Evolutionary conservation across 1,284 basidiomycete genomes (phyloP).

Genomic region (Caloboletus firmus): DNA sequence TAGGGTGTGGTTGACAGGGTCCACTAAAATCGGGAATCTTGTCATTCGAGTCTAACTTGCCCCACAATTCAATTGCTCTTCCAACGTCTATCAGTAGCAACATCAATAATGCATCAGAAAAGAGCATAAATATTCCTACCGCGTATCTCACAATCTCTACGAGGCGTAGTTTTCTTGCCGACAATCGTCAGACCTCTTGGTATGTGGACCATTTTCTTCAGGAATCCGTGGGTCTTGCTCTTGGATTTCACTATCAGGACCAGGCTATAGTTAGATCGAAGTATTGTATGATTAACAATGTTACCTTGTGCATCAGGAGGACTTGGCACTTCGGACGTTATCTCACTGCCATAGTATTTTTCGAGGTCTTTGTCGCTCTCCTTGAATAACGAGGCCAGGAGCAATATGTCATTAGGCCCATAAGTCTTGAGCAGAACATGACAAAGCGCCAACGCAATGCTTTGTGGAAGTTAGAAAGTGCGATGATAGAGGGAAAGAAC

Average conservation of each 20-base stretch:
- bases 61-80: not conserved
- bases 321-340: not conserved
- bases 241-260: not conserved
- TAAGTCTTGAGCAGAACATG: slow-evolving; percentile 23
- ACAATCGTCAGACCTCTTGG: too few relatives aligned
- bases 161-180: too few relatives aligned
- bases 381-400: slow-evolving; percentile 18
- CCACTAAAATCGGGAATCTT: not conserved
- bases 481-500: not conserved
- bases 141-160: not conserved
- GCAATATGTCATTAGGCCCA: slow-evolving; percentile 20
- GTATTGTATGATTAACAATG: not conserved
- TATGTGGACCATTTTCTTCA: not conserved
- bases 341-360: not conserved
- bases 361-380: slow-evolving; percentile 17
- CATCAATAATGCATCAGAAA: not conserved
- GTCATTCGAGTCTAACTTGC: not conserved
- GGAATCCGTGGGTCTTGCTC: not conserved
- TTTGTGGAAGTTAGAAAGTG: slow-evolving; percentile 5
- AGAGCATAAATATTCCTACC: not conserved
- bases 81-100: not conserved
- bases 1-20: not conserved
- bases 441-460: slow-evolving; percentile 23
- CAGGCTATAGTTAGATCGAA: not conserved
- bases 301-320: slow-evolving; percentile 2